These are phyloP conservation scores for Penicillium polonicum DNA, from an alignment of 2,329 filamentous ascomycete species.

Conservation along the genomic window DNA sequence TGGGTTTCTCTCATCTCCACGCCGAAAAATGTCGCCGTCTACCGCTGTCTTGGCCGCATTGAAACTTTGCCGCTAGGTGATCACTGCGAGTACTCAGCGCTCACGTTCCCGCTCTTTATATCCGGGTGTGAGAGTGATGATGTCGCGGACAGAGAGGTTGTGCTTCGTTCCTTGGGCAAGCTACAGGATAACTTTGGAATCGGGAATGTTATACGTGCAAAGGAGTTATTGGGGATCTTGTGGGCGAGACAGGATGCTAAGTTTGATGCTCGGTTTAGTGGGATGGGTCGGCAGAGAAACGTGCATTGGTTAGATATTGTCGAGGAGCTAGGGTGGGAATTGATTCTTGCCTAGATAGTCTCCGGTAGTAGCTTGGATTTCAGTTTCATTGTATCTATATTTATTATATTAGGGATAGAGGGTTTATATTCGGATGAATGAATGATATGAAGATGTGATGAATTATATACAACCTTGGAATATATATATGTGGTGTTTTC, in stretches of 20 bases:
- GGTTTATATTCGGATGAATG: neutral
- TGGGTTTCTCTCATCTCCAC: slow-evolving; percentile 24
- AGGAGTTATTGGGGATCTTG: slow-evolving; percentile 31
- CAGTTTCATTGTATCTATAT: neutral
- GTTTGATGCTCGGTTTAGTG: neutral
- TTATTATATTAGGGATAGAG: neutral
- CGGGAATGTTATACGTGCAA: slow-evolving; percentile 36
- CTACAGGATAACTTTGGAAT: slow-evolving; percentile 38
- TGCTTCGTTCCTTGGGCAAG: slow-evolving; percentile 28
- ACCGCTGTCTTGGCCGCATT: slow-evolving; percentile 29
- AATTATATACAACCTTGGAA: neutral
- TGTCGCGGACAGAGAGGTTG: slow-evolving; percentile 23
- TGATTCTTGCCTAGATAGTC: slow-evolving; percentile 31
- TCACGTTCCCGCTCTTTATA: slow-evolving; percentile 41
- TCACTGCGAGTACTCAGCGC: slow-evolving; percentile 39
- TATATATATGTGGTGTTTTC: neutral
- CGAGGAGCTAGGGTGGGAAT: slow-evolving; percentile 34
- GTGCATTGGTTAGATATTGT: slow-evolving; percentile 36
- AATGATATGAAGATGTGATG: neutral
- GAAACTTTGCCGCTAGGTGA: slow-evolving; percentile 30
- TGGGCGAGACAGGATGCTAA: slow-evolving; percentile 27
- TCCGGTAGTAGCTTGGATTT: neutral
- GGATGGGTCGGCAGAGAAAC: neutral
- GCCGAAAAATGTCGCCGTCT: slow-evolving; percentile 30
- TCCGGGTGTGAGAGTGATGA: slow-evolving; percentile 34